phyloP scores from a whole-genome alignment of 2,329 filamentous ascomycete species.

The Colletotrichum echinochloae region DNA sequence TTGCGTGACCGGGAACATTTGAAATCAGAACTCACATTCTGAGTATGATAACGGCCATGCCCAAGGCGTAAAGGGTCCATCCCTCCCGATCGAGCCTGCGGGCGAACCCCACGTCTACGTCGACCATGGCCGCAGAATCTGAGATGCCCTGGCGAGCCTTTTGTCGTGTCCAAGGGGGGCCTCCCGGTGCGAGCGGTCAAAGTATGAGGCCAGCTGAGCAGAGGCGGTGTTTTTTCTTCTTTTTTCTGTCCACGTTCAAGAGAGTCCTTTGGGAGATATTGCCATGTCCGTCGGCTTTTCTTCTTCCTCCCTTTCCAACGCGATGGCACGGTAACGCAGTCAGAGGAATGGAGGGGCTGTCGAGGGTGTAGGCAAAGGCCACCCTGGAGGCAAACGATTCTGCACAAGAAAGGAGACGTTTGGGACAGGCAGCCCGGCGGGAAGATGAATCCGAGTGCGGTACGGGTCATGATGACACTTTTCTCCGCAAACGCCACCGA shows the following conservation, averaged over 20 bases:
- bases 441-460: background rate
- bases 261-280: background rate
- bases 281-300: background rate
- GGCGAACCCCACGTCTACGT: background rate
- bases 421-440: background rate
- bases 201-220: too few species aligned
- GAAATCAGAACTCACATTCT: conserved; percentile 16
- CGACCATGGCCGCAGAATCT: background rate
- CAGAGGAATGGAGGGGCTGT: background rate
- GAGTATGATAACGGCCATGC: conserved; percentile 13
- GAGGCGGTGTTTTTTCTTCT: too few species aligned
- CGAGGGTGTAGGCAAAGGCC: too few species aligned
- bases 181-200: background rate
- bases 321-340: background rate
- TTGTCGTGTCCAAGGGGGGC: background rate
- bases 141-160: background rate
- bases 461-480: background rate
- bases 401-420: background rate
- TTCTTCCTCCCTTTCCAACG: background rate
- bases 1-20: too few species aligned
- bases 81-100: conserved; percentile 16
- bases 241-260: background rate
- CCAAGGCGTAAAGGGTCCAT: conserved; percentile 26
- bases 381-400: background rate
- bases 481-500: background rate